Evolutionary conservation across 2,329 filamentous ascomycete genomes (phyloP).

Genomic region (Reticulascus tulasneorum): DNA sequence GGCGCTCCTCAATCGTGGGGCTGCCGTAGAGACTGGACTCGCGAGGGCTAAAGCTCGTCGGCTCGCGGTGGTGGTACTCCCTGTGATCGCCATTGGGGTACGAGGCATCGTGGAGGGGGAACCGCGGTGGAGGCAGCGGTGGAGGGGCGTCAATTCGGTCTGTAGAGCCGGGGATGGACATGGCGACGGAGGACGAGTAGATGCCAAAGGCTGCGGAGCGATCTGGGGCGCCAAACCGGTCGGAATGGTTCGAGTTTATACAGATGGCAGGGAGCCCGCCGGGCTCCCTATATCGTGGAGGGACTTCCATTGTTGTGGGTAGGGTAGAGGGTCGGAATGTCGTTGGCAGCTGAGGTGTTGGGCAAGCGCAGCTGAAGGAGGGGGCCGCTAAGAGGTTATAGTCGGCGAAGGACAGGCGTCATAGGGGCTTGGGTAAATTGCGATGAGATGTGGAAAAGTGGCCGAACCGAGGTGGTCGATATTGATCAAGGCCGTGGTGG

Average conservation of each 20-base stretch:
- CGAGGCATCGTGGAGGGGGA: constrained; percentile 29
- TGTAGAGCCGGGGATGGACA: constrained; percentile 38
- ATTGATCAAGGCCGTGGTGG: constrained; percentile 6
- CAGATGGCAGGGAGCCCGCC: constrained; percentile 28
- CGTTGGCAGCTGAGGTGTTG: constrained; percentile 5
- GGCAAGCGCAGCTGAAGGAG: constrained; percentile 9
- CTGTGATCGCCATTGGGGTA: constrained; percentile 26
- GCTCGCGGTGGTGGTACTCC: constrained; percentile 22
- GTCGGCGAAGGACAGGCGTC: constrained; percentile 10
- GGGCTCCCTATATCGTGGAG: constrained; percentile 31
- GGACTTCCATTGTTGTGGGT: constrained; percentile 38
- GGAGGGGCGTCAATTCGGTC: constrained; percentile 33
- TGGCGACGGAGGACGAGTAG: constrained; percentile 26
- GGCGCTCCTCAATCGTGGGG: constrained; percentile 30
- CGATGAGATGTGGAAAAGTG: constrained; percentile 7
- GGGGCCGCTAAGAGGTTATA: constrained; percentile 11
- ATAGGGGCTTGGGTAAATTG: constrained; percentile 9
- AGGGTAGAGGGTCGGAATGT: no score
- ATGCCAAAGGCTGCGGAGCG: constrained; percentile 28
- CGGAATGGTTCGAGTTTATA: constrained; percentile 24
- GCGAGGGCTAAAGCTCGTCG: constrained; percentile 15
- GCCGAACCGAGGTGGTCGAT: constrained; percentile 10
- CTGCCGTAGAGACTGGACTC: constrained; percentile 32
- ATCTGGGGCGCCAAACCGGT: constrained; percentile 22
- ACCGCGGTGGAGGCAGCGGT: constrained; percentile 41